Base-by-base conservation (phyloP, 1,284 basidiomycete genomes). In the Ceratobasidium sp. region DNA sequence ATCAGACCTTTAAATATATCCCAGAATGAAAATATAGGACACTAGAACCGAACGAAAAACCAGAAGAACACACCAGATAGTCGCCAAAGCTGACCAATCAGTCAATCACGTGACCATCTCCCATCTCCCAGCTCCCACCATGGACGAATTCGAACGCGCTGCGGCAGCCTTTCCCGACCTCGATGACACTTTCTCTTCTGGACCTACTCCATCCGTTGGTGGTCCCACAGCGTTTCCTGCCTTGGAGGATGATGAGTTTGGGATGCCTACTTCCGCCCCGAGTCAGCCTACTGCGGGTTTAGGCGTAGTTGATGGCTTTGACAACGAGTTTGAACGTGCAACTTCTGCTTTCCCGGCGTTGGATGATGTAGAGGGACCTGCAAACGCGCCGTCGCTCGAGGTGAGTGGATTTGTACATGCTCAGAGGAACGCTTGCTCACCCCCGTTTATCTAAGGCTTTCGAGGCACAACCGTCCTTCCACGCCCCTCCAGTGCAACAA, bases 111-210 rank as follows among this genome's bases (percentile, higher is more conserved):
- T 63, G 61, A 63, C 41, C 61, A 16, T 19, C 4, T 48, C 22
- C 7, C 9, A n/a, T 9, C 43, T 46, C 61, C 24, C 61, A 46
- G n/a, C 63, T 65, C 48, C 65, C 65, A 56, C 65, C 34, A 74
- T 93, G 78, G 92, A 94, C 84, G 75, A 73, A 74, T 89, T 92
- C 79, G 92, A 93, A 82, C 85, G 84, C 74, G 92, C 91, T n/a
- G 90, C 90, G 29, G 89, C 90, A 77, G 92, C 92, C 14, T 97
- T 96, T 83, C 95, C 95, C 24, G 92, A 93, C 79, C 92, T 94
- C 78, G 90, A 90, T 43, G 92, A 91, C 51, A 56, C 65, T 11
- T 68, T 68, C 37, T 68, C 65, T 9, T 51, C 65, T 46, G 39
- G 51, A 22, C 29, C 29, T 39, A 34, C 53, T 53, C 39, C n/a